Evolutionary conservation across 805 yeast species (phyloP), one percentile per base, ranked within the genome.

Genomic region (Ogataea henricii): DNA sequence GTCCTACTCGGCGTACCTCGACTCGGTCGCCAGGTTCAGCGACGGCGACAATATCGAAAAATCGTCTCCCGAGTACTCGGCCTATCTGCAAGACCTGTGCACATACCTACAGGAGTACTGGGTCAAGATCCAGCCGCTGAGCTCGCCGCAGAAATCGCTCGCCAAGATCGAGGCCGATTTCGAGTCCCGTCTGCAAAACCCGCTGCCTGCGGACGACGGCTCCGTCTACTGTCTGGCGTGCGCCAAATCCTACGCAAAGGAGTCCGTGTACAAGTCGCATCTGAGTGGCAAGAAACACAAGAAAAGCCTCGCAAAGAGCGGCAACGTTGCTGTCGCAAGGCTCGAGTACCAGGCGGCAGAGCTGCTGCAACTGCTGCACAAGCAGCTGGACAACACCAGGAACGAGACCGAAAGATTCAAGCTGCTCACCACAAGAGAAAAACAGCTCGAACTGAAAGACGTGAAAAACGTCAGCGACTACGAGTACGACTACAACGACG

Each of bases 221-320:
- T 48, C 58, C 4, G 49, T 78, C 1, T 85, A 64, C 54, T 92
- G 97, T 62, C 53, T 64, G 4, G 74, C 77, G 0, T 92, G 97
- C 62, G 72, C 77, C 23, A 85, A 80, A 58, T 47, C 58, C 16
- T 90, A 88, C 61, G 69, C 86, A 12, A 84, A 85, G 44, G 69
- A 69, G 22, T 67, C 89, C 0, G 94, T 87, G 0, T 90, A 72
- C 60, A 66, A 76, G 3, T 82, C 78, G 2, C 97, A 92, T 71
- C 64, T 89, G 21, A 50, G 58, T 1, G 96, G 96, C 1, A 87
- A 86, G 61, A 84, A 83, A 56, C 97, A 92, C 62, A 68, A 73
- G 47, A 84, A 81, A 55, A 80, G 80, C 32, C 60, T 56, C 0
- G 58, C 17, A 22, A 53, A 49, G 21, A 7, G 52, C 39, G n/a